Evolutionary conservation across 2,329 filamentous ascomycete species (phyloP).

Genomic region (Colletotrichum cuscutae): DNA sequence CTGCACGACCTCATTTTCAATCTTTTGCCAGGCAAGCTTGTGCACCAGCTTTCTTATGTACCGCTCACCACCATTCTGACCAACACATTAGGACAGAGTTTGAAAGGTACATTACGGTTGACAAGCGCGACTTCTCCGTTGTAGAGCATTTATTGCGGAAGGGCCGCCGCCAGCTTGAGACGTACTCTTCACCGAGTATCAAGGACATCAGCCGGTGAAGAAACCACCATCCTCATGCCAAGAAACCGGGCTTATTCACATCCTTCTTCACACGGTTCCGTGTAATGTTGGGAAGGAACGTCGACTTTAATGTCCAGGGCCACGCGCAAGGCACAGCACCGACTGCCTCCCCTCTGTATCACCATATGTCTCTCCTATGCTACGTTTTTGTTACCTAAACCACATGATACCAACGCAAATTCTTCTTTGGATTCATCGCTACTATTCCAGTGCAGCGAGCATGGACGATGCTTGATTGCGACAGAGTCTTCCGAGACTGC

Average conservation of each 20-base stretch:
- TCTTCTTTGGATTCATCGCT: slow-evolving; percentile 43
- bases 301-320: neutral
- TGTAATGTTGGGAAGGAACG: neutral
- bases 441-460: slow-evolving; percentile 41
- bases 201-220: slow-evolving; percentile 71
- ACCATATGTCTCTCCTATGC: slow-evolving; percentile 27
- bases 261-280: neutral
- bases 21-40: slow-evolving; percentile 68
- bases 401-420: slow-evolving; percentile 32
- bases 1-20: slow-evolving; percentile 69
- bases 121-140: slow-evolving; percentile 86
- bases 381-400: slow-evolving; percentile 31
- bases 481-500: slow-evolving; percentile 48
- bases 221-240: neutral
- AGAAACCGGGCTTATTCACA: neutral
- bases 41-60: neutral
- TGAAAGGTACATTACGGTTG: slow-evolving; percentile 71
- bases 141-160: slow-evolving; percentile 88
- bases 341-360: slow-evolving; percentile 5
- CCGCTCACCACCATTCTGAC: neutral
- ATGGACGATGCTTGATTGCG: slow-evolving; percentile 55
- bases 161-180: slow-evolving; percentile 82
- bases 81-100: slow-evolving; percentile 74
- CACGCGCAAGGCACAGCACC: neutral
- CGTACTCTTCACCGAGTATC: slow-evolving; percentile 83